Evolutionary conservation across 1,284 basidiomycete species (phyloP).

Genomic region (Papiliotrema laurentii): DNA sequence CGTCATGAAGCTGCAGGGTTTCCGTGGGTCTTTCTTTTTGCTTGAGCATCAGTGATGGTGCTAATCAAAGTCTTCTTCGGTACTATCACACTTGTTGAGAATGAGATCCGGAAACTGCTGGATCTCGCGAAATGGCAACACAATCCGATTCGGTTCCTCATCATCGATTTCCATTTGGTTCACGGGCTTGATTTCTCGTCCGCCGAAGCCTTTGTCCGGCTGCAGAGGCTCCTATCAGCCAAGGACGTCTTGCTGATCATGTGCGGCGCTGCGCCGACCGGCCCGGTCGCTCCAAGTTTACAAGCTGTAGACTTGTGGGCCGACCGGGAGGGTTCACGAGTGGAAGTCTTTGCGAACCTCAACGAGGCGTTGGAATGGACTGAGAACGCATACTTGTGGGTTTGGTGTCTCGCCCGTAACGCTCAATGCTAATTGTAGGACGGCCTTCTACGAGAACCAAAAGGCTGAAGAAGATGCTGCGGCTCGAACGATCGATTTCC

Average conservation of each 20-base stretch:
- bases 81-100: conserved; percentile 83
- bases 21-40: conserved; percentile 43
- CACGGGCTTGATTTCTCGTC: conserved; percentile 90
- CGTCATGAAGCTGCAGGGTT: conserved; percentile 81
- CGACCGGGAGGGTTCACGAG: conserved; percentile 57
- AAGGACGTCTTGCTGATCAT: conserved; percentile 80
- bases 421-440: conserved; percentile 18
- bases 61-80: conserved; percentile 74
- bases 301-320: conserved; percentile 69
- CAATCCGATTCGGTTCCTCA: conserved; percentile 81
- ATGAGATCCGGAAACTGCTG: conserved; percentile 60
- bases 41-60: neutral
- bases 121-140: conserved; percentile 68
- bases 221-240: conserved; percentile 74
- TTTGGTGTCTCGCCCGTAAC: neutral
- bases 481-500: conserved; percentile 34
- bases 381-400: conserved; percentile 75
- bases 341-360: conserved; percentile 77
- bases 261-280: conserved; percentile 69
- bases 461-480: conserved; percentile 2
- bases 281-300: conserved; percentile 65
- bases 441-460: conserved; percentile 47
- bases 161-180: conserved; percentile 80
- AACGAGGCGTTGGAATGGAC: conserved; percentile 96
- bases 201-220: conserved; percentile 88